Evolutionary conservation across 1,284 basidiomycete species (phyloP).

Genomic region (Sanguinoderma infundibulare): DNA sequence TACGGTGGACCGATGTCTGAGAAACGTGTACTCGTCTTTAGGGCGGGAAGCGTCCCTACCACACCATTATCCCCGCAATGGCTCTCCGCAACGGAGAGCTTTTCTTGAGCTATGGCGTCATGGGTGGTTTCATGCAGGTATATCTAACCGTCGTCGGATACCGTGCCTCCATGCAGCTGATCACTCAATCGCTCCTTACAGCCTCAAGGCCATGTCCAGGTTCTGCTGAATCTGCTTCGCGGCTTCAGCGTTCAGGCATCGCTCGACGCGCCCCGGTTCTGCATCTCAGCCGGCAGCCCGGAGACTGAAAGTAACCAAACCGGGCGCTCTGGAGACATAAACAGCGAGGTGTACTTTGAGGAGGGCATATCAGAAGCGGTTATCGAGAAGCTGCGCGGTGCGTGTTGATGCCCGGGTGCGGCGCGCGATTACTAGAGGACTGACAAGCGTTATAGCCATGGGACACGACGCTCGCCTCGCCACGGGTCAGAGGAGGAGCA

Average conservation of each 20-base stretch:
- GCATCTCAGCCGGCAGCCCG: constrained; percentile 85
- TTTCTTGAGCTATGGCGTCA: constrained; percentile 90
- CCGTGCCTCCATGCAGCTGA: background rate
- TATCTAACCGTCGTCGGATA: constrained; percentile 8
- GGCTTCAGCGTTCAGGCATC: constrained; percentile 86
- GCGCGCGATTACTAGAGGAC: background rate
- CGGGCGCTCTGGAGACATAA: constrained; percentile 66
- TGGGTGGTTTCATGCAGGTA: constrained; percentile 96
- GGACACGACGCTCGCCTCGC: constrained; percentile 82
- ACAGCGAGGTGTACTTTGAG: constrained; percentile 88
- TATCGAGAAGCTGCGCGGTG: constrained; percentile 65
- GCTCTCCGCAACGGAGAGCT: constrained; percentile 83
- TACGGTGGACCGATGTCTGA: background rate
- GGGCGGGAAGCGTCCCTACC: constrained; percentile 90
- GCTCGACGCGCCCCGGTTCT: constrained; percentile 94
- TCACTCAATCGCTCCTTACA: constrained; percentile 30
- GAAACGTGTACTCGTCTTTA: constrained; percentile 29
- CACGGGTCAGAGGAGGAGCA: constrained; percentile 62
- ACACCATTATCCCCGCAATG: constrained; percentile 95
- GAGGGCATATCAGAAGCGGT: constrained; percentile 74
- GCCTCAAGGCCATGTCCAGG: constrained; percentile 93
- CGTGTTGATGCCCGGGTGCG: constrained; percentile 23
- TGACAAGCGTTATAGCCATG: constrained; percentile 57
- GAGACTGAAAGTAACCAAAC: constrained; percentile 56
- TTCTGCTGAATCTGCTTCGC: constrained; percentile 89